phyloP scores from a whole-genome alignment of 768 basidiomycete species.

The Mycena alexandri region DNA sequence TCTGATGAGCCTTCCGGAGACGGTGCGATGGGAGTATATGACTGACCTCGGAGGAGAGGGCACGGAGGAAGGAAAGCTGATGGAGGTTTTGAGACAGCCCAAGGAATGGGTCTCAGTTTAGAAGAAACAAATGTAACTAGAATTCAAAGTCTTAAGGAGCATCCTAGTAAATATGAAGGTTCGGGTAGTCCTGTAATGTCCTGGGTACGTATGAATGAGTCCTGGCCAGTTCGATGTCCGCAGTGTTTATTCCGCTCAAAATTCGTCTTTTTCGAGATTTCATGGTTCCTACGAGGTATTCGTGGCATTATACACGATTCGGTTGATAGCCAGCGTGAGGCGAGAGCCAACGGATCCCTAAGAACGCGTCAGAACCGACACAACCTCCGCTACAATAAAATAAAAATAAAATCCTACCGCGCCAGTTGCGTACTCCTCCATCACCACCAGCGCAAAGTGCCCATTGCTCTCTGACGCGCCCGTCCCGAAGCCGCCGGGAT shows the following conservation, averaged over 20 bases:
- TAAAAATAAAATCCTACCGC: slow-evolving; percentile 39
- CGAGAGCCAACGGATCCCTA: slow-evolving; percentile 45
- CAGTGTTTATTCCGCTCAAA: no score
- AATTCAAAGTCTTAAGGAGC: no score
- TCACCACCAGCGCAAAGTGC: slow-evolving; percentile 51
- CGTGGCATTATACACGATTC: slow-evolving; percentile 33
- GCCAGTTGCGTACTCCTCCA: slow-evolving; percentile 59
- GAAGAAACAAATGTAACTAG: no score
- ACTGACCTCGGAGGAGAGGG: slow-evolving; percentile 75
- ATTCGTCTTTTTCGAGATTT: neutral
- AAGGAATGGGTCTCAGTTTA: slow-evolving; percentile 66
- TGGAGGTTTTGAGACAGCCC: slow-evolving; percentile 73
- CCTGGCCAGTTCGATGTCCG: no score
- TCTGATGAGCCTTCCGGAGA: slow-evolving; percentile 90
- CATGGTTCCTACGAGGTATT: neutral
- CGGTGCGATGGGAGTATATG: slow-evolving; percentile 93
- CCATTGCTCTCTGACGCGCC: slow-evolving; percentile 49
- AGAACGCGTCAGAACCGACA: neutral
- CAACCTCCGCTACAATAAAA: neutral
- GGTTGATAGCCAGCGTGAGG: slow-evolving; percentile 28
- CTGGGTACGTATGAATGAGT: no score
- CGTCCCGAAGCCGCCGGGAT: slow-evolving; percentile 54
- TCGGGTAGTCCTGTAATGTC: no score
- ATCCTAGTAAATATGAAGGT: no score
- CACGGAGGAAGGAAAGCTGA: slow-evolving; percentile 74